Evolutionary conservation across 441 rosid genomes (phyloP), one percentile per base, ranked within the genome.

Genomic region (Capsella rubella): DNA sequence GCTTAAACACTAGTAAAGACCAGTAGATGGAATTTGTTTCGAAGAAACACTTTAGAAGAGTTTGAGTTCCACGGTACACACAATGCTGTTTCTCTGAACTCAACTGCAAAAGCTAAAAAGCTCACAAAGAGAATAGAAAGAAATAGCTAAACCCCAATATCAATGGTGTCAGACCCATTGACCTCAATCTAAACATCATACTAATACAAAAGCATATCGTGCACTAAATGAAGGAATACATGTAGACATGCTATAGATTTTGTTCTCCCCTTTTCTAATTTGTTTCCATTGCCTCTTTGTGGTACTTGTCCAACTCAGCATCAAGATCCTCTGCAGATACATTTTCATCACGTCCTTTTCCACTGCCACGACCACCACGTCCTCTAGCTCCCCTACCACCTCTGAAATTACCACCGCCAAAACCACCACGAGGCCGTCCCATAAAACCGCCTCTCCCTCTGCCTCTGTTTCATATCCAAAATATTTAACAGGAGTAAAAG

Each of bases 251-350:
- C 59, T 51, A 57, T 32, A 47, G 27, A 60, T 34, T 54, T 43
- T 37, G 2, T 11, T 15, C 7, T 4, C 9, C 45, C 14, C 40
- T 45, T 73, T 34, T 34, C 71, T 71, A 80, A 69, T 76, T 80
- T 14, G 84, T 76, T 71, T 85, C 77, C 84, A 84, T 82, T 29
- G 87, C 84, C 65, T 69, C 79, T 6, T 80, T 72, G 76, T 84
- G 87, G 78, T 87, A 85, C 73, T 79, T 84, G 74, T 85, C 87
- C 82, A 87, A 64, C 67, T 87, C 89, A 25, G 89, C 85, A 47
- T 87, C 91, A 45, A 87, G 91, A 78, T 80, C 91, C 57, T 82
- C 87, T 9, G 83, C 81, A 15, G 91, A 84, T 28, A 84, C 60
- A 53, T 85, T 87, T 53, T 81, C 87, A 70, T 71, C 81, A 21